A percentile compares a stretch with the other conserved stretches of the same genome.
These are phyloP conservation scores for Cyathus striatus DNA, from an alignment of 768 basidiomycete genomes.

Conservation along the genomic window DNA sequence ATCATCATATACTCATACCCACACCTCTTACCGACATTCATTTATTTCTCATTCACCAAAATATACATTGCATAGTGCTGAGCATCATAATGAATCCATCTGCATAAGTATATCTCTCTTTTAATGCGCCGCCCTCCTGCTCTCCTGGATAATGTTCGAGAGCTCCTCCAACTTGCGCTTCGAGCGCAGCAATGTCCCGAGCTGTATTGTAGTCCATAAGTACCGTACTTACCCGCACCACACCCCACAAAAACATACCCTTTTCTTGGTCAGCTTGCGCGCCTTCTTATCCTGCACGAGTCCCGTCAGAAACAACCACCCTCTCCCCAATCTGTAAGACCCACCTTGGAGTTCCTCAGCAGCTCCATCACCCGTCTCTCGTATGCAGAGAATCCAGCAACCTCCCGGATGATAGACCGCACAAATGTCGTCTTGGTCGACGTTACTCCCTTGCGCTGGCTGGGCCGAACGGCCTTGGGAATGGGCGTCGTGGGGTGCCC, in stretches of 20 bases:
- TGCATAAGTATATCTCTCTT: slow-evolving; percentile 4
- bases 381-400: slow-evolving; percentile 95
- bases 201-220: slow-evolving; percentile 36
- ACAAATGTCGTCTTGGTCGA: slow-evolving; percentile 93
- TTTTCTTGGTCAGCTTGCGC: slow-evolving; percentile 98
- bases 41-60: no score
- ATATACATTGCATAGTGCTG: no score
- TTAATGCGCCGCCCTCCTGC: slow-evolving; percentile 65
- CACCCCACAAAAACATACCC: slow-evolving; percentile 51
- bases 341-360: slow-evolving; percentile 93
- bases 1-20: neutral
- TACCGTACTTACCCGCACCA: neutral
- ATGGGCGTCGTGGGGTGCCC: slow-evolving; percentile 88
- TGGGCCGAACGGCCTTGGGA: slow-evolving; percentile 68
- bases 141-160: slow-evolving; percentile 86
- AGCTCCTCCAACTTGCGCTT: slow-evolving; percentile 99
- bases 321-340: slow-evolving; percentile 15
- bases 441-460: slow-evolving; percentile 88
- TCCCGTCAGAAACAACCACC: neutral
- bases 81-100: slow-evolving; percentile 2
- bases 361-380: slow-evolving; percentile 98
- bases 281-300: slow-evolving; percentile 90
- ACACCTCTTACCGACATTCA: no score
- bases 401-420: slow-evolving; percentile 90
- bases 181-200: slow-evolving; percentile 96